Evolutionary conservation across 2,329 filamentous ascomycete genomes (phyloP), one percentile per base, ranked within the genome.

Genomic region (Seiridium cupressi): DNA sequence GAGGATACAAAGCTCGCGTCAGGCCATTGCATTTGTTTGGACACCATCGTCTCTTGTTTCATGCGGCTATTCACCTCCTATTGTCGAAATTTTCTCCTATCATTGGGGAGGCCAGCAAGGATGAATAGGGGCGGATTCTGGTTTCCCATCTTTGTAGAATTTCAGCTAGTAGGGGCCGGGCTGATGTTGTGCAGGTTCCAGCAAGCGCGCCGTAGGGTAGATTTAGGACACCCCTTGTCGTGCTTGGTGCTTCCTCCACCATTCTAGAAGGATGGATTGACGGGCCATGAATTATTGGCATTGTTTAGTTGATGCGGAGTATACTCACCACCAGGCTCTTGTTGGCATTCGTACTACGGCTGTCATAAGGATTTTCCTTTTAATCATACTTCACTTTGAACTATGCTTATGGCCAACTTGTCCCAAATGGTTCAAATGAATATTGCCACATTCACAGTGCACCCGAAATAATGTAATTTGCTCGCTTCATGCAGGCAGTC

Each of bases 381-480:
- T 26, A 2, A 26, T 26, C 18, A 26, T 26, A 26, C 18, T 26
- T 26, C 18, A 26, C 18, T 26, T 26, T 26, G 18, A 26, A 26
- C 18, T 26, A 2, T 26, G 18, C 18, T 26, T 26, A 26, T 26
- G 18, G 18, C 18, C 18, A 26, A 26, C 18, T 26, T 26, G 18
- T 26, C 18, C 18, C 18, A 26, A 26, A 26, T 26, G 18, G 18
- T 2, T 26, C 18, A 26, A 26, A 26, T 26, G 18, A 26, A 26
- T 26, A 26, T 26, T 57, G 55, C 34, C 5, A 38, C 32, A 42
- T 55, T 18, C 49, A n/a, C 13, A 34, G 32, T 9, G 32, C 31
- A 38, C n/a, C 40, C 6, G 51, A 40, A 48, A 48, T 47, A 57
- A 44, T 44, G 40, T 42, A 57, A 57, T 57, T 57, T 57, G 44